These are phyloP conservation scores for Picea engelmannii DNA, from an alignment of 83 land plant genomes.

Conservation along the genomic window DNA sequence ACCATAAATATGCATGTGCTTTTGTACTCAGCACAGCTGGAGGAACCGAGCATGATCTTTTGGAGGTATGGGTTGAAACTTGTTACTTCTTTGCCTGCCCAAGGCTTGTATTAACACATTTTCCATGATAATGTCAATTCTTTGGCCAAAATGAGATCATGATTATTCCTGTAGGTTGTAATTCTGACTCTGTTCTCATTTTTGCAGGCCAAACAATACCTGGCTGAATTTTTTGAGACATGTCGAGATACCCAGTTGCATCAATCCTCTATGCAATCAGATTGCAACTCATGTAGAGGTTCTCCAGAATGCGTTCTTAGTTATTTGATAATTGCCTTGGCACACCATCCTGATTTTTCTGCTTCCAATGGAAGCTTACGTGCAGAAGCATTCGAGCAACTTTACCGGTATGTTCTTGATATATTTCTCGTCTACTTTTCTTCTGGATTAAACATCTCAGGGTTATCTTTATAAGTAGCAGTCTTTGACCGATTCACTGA, in stretches of 20 bases:
- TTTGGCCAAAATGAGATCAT: neutral
- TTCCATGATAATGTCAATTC: neutral
- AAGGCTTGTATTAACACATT: neutral
- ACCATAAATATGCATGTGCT: constrained; percentile 72
- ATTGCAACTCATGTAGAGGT: constrained; percentile 15
- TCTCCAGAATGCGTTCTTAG: constrained; percentile 57
- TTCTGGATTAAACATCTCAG: neutral
- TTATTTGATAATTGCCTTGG: constrained; percentile 62
- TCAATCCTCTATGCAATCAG: constrained; percentile 40
- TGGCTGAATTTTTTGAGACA: constrained; percentile 57
- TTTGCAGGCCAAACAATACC: constrained; percentile 44
- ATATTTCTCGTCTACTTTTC: neutral
- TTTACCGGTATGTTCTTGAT: constrained; percentile 44
- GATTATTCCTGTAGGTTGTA: neutral
- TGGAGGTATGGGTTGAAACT: constrained; percentile 36
- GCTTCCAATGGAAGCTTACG: constrained; percentile 42
- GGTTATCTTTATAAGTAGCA: constrained; percentile 6
- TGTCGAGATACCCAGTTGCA: constrained; percentile 34
- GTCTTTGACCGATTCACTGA: neutral
- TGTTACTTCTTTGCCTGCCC: neutral
- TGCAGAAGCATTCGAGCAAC: constrained; percentile 42
- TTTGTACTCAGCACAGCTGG: constrained; percentile 35
- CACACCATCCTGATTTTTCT: constrained; percentile 59
- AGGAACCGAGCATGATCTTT: constrained; percentile 24
- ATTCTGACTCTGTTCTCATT: neutral